phyloP scores from a whole-genome alignment of 805 yeast genomes.

The Saccharomyces jurei region DNA sequence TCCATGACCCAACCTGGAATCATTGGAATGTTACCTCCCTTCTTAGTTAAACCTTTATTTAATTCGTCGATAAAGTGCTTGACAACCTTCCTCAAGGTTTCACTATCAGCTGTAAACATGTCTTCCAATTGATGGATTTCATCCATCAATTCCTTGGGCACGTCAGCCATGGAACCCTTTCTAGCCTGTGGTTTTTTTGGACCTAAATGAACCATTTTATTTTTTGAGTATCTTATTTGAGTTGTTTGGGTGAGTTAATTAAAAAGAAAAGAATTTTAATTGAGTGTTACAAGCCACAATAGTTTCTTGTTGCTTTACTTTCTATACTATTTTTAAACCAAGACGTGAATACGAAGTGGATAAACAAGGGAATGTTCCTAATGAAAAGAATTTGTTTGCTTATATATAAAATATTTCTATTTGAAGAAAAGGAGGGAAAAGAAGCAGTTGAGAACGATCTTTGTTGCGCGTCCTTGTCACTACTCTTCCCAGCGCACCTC shows the following conservation, averaged over 20 bases:
- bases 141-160: constrained; percentile 53
- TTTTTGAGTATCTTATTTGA: not conserved
- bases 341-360: not conserved
- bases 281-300: not conserved
- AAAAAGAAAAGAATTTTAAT: not conserved
- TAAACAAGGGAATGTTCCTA: not conserved
- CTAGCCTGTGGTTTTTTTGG: constrained; percentile 77
- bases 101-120: constrained; percentile 53
- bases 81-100: constrained; percentile 55
- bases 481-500: not conserved
- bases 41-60: constrained; percentile 65
- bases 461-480: not conserved
- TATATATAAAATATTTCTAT: not conserved
- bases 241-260: not conserved
- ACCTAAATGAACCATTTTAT: constrained; percentile 71
- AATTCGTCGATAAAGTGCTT: constrained; percentile 73
- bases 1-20: constrained; percentile 95
- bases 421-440: not conserved
- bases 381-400: not conserved
- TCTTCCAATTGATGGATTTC: constrained; percentile 53
- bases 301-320: not conserved
- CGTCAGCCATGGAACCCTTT: constrained; percentile 59
- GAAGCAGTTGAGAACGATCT: not conserved
- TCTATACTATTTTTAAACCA: not conserved
- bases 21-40: constrained; percentile 91